These are phyloP conservation scores for Lentinula guzmanii DNA, from an alignment of 768 basidiomycete genomes.

Conservation along the genomic window DNA sequence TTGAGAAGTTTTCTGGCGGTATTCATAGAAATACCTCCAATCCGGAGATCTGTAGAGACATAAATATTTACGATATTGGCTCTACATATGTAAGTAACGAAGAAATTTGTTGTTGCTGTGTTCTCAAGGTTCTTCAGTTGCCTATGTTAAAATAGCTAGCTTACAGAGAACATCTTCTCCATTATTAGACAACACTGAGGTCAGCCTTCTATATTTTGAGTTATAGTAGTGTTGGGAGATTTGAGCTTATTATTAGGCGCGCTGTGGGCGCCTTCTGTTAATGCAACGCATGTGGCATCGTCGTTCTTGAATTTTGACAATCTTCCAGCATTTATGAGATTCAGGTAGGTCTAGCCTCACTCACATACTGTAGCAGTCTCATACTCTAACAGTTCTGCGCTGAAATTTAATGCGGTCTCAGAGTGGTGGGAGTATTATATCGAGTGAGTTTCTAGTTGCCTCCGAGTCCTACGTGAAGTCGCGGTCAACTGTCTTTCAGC, in stretches of 20 bases:
- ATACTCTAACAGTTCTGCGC: constrained; percentile 52
- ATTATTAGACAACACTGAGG: too few relatives aligned
- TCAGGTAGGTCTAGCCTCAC: constrained; percentile 36
- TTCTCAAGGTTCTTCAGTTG: too few relatives aligned
- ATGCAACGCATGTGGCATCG: not conserved
- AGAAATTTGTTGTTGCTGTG: too few relatives aligned
- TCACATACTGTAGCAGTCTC: not conserved
- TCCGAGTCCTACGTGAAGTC: not conserved
- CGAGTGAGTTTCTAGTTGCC: constrained; percentile 43
- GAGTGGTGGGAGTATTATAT: constrained; percentile 96
- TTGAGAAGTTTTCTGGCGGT: too few relatives aligned
- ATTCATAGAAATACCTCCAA: too few relatives aligned
- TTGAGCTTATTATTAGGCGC: not conserved
- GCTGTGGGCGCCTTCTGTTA: not conserved
- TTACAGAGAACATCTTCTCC: too few relatives aligned
- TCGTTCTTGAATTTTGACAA: not conserved
- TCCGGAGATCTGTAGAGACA: too few relatives aligned
- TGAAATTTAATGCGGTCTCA: constrained; percentile 87
- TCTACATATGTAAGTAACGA: too few relatives aligned
- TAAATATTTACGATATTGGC: too few relatives aligned
- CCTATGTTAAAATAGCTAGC: too few relatives aligned
- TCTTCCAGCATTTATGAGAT: constrained; percentile 41
- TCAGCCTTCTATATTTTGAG: too few relatives aligned
- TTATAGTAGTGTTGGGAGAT: too few relatives aligned
- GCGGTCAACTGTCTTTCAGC: constrained; percentile 27